These are phyloP conservation scores for Heterobasidion irregulare DNA, from an alignment of 1,284 basidiomycete genomes.

Conservation along the genomic window DNA sequence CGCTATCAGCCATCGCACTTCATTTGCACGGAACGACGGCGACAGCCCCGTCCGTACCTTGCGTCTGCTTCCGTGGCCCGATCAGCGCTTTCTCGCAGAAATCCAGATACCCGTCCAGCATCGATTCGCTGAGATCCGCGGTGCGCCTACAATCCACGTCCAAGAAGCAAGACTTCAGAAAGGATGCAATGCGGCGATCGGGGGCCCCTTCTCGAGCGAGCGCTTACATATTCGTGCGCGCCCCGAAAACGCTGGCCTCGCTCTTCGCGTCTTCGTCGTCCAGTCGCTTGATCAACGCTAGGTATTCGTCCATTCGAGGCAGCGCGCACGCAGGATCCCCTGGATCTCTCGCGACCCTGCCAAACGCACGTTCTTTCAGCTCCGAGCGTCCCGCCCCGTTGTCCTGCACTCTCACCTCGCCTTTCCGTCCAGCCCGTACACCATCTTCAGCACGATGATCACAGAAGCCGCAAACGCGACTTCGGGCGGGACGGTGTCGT, in stretches of 20 bases:
- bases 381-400: too few relatives aligned
- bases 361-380: background rate
- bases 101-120: conserved; percentile 59
- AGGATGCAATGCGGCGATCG: too few relatives aligned
- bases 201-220: too few relatives aligned
- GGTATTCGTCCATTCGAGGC: conserved; percentile 43
- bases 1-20: too few relatives aligned
- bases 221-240: conserved; percentile 25
- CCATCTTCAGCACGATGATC: conserved; percentile 72
- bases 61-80: conserved; percentile 5
- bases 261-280: conserved; percentile 23
- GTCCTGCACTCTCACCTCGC: conserved; percentile 33
- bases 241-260: conserved; percentile 24
- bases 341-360: conserved; percentile 37
- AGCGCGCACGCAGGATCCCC: conserved; percentile 60
- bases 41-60: background rate
- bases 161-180: background rate
- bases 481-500: conserved; percentile 70
- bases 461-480: conserved; percentile 57
- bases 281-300: conserved; percentile 35
- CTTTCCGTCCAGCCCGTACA: conserved; percentile 76
- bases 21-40: too few relatives aligned
- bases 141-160: conserved; percentile 35
- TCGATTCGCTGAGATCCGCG: conserved; percentile 40
- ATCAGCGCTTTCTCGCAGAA: conserved; percentile 57